Evolutionary conservation across 202 grass and related monocot genomes (phyloP).

Genomic region (Panicum hallii): DNA sequence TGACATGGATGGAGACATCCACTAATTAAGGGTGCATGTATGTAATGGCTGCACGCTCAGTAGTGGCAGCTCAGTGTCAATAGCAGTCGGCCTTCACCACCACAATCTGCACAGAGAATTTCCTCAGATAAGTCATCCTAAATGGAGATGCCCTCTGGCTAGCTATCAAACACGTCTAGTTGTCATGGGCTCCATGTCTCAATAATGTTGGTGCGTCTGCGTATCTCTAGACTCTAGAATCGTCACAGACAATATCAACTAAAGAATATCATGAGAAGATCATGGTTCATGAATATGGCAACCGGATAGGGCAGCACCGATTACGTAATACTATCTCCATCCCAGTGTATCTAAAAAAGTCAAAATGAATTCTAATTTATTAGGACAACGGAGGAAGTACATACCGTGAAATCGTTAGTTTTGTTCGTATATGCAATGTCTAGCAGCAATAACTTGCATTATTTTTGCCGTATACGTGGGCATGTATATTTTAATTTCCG

Average conservation of each 20-base stretch:
- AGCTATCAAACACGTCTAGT: not conserved
- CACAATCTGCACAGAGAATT: not conserved
- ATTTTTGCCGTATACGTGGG: not conserved
- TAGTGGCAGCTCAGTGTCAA: not conserved
- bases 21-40: not conserved
- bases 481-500: not conserved
- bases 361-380: too few relatives aligned
- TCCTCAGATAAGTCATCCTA: not conserved
- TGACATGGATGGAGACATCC: constrained; percentile 40
- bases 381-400: too few relatives aligned
- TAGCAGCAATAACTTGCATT: not conserved
- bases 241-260: not conserved
- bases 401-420: not conserved
- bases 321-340: not conserved
- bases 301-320: not conserved
- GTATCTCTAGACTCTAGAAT: not conserved
- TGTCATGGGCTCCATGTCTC: constrained; percentile 2
- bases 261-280: too few relatives aligned
- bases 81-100: not conserved
- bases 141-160: not conserved
- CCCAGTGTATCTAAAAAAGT: too few relatives aligned
- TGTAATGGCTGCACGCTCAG: not conserved
- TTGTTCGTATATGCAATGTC: not conserved
- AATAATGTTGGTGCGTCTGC: constrained; percentile 3
- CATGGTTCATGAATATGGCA: not conserved